A percentile compares a stretch with the other conserved stretches of the same genome.
Evolutionary conservation across 495 filamentous ascomycete species (phyloP).

Genomic region (Daldinia caldariorum): DNA sequence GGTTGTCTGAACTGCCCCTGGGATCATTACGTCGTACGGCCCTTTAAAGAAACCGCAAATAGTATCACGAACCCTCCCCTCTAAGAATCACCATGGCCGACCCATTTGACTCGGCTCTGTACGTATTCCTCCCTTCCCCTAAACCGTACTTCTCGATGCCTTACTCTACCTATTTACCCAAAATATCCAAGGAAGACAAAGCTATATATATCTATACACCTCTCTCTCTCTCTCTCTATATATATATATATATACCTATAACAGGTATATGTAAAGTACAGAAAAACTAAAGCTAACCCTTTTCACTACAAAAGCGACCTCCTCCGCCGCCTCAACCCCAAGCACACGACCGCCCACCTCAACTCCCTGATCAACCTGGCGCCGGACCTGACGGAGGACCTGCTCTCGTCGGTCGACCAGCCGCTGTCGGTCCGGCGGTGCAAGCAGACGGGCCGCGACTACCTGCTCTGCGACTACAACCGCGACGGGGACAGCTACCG

Average conservation of each 20-base stretch:
- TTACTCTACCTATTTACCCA: constrained; percentile 18
- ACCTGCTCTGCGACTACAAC: constrained; percentile 99
- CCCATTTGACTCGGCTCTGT: constrained; percentile 86
- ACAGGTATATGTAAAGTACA: background rate
- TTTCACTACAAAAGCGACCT: constrained; percentile 74
- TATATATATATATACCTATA: constrained; percentile 17
- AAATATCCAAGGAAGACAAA: background rate
- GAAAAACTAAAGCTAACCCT: background rate
- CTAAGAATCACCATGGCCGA: constrained; percentile 54
- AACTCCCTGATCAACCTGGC: constrained; percentile 83
- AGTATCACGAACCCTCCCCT: background rate
- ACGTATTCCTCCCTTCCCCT: constrained; percentile 50
- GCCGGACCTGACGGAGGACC: constrained; percentile 94
- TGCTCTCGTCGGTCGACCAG: constrained; percentile 96
- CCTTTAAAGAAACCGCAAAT: background rate
- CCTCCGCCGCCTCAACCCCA: constrained; percentile 95
- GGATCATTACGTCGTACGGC: constrained; percentile 16
- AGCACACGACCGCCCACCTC: constrained; percentile 86
- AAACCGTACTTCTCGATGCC: background rate
- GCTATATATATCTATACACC: constrained; percentile 10
- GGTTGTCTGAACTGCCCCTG: constrained; percentile 20
- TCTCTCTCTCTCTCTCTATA: no score
- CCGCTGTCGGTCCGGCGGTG: constrained; percentile 88
- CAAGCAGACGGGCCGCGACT: constrained; percentile 88
- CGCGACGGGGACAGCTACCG: constrained; percentile 97